Conservation (phyloP, 2,329 filamentous ascomycete species). For the Trichocomaceae sp. region DNA sequence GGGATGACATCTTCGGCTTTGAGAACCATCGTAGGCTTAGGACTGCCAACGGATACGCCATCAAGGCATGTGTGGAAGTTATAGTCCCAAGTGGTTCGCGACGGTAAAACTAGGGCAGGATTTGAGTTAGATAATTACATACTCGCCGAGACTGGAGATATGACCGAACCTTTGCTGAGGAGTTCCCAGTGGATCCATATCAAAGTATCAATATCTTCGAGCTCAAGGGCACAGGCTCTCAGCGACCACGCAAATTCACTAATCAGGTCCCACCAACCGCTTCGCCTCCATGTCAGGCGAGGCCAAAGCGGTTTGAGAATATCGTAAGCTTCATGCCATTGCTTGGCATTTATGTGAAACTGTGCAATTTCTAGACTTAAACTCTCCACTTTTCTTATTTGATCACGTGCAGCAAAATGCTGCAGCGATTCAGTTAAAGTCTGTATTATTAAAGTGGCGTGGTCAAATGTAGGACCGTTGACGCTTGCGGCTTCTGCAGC, state of each 20-base stretch:
- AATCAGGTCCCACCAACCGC: constrained; percentile 55
- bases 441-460: constrained; percentile 45
- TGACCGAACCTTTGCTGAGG: constrained; percentile 30
- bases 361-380: constrained; percentile 50
- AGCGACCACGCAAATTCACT: constrained; percentile 48
- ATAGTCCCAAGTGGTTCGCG: constrained; percentile 33
- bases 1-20: constrained; percentile 45
- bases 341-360: constrained; percentile 46
- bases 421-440: constrained; percentile 43
- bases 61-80: constrained; percentile 45
- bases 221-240: constrained; percentile 46
- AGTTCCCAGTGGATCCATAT: constrained; percentile 54
- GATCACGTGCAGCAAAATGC: constrained; percentile 48
- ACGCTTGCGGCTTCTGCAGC: constrained; percentile 48
- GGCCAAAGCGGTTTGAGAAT: constrained; percentile 51
- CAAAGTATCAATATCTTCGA: constrained; percentile 43
- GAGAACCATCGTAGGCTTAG: constrained; percentile 43
- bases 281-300: constrained; percentile 51
- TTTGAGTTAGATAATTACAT: not conserved
- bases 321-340: constrained; percentile 46
- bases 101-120: constrained; percentile 28
- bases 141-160: not conserved
- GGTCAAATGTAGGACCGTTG: constrained; percentile 43
- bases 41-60: constrained; percentile 28
- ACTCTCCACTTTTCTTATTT: constrained; percentile 50